A percentile compares a stretch with the other conserved stretches of the same genome.
These are phyloP conservation scores for Colletotrichum cereale DNA, from an alignment of 2,329 filamentous ascomycete species.

Conservation along the genomic window DNA sequence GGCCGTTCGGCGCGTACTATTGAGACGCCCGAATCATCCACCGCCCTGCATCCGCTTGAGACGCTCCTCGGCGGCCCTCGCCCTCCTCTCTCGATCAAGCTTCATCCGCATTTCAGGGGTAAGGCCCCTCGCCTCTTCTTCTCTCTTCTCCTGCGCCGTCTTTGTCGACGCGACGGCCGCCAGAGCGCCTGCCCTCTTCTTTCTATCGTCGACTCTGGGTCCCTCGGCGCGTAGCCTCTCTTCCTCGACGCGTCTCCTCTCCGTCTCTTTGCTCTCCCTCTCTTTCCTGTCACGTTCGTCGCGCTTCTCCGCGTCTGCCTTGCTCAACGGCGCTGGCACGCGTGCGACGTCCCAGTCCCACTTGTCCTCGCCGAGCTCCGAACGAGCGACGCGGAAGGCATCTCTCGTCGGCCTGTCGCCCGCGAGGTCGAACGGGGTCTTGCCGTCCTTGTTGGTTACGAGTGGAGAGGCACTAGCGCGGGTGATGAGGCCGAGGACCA, in stretches of 20 bases:
- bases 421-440: slow-evolving; percentile 86
- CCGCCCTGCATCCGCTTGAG: slow-evolving; percentile 74
- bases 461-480: slow-evolving; percentile 83
- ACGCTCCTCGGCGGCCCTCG: slow-evolving; percentile 91
- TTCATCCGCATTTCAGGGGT: slow-evolving; percentile 88
- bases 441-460: slow-evolving; percentile 78
- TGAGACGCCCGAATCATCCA: slow-evolving; percentile 35
- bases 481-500: slow-evolving; percentile 81
- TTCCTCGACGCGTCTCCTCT: slow-evolving; percentile 79
- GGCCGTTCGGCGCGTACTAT: neutral
- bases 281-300: slow-evolving; percentile 78
- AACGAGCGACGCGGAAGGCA: slow-evolving; percentile 89
- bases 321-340: slow-evolving; percentile 78
- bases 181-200: slow-evolving; percentile 65
- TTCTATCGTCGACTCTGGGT: slow-evolving; percentile 64
- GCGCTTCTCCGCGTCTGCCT: slow-evolving; percentile 77
- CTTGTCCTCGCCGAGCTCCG: slow-evolving; percentile 79
- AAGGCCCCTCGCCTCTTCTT: slow-evolving; percentile 86
- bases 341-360: slow-evolving; percentile 85
- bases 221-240: slow-evolving; percentile 78
- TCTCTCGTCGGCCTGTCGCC: slow-evolving; percentile 89
- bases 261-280: slow-evolving; percentile 75
- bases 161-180: slow-evolving; percentile 73
- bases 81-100: slow-evolving; percentile 89
- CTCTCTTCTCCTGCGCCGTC: slow-evolving; percentile 82